phyloP scores from a whole-genome alignment of 2,329 filamentous ascomycete species.

The Claviceps pazoutovae region DNA sequence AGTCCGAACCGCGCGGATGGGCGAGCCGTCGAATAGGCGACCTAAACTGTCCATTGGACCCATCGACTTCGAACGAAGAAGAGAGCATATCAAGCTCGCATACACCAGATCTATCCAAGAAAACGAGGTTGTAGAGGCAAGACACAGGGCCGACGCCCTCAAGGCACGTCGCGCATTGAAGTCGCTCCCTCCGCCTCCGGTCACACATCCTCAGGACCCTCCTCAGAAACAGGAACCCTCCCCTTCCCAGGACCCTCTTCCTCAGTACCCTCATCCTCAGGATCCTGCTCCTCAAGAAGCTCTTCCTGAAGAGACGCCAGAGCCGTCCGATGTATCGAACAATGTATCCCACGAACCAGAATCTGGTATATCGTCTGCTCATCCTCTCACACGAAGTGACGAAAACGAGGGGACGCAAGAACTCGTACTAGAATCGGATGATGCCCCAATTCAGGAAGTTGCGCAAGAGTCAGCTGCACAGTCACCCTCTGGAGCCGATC shows the following conservation, averaged over 20 bases:
- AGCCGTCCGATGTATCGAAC: background rate
- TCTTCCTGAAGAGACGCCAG: background rate
- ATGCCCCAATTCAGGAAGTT: background rate
- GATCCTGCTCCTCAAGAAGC: too few species aligned
- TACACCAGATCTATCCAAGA: slow-evolving; percentile 75
- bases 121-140: slow-evolving; percentile 46
- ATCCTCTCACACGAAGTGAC: background rate
- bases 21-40: slow-evolving; percentile 26
- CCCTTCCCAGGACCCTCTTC: too few species aligned
- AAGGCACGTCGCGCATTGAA: slow-evolving; percentile 36
- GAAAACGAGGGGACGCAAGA: background rate
- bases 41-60: slow-evolving; percentile 52
- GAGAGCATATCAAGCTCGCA: slow-evolving; percentile 70
- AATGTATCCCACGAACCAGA: background rate
- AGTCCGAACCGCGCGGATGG: slow-evolving; percentile 19
- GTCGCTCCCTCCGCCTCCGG: slow-evolving; percentile 15
- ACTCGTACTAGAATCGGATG: background rate
- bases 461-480: background rate
- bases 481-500: background rate
- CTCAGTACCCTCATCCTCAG: too few species aligned
- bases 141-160: slow-evolving; percentile 35
- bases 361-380: background rate
- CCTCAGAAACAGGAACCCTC: background rate
- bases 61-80: slow-evolving; percentile 72
- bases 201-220: background rate